Evolutionary conservation across 495 filamentous ascomycete genomes (phyloP).

Genomic region (Amniculicola lignicola): DNA sequence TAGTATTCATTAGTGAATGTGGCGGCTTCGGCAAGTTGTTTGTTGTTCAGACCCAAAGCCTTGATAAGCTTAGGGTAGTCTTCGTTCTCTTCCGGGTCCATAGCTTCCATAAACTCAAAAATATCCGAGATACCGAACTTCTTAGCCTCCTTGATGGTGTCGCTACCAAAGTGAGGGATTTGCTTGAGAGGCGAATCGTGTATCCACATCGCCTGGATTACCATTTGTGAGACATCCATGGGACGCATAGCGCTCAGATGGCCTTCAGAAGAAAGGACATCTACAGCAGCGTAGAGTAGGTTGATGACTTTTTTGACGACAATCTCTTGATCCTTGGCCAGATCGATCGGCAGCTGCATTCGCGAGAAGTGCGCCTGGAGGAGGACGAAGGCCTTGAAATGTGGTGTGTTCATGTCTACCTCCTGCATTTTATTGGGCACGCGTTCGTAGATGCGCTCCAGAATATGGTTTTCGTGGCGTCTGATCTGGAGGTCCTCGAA

Average conservation of each 20-base stretch:
- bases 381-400: slow-evolving; percentile 96
- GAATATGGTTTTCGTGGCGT: slow-evolving; percentile 83
- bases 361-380: slow-evolving; percentile 96
- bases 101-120: slow-evolving; percentile 97
- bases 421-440: slow-evolving; percentile 92
- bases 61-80: slow-evolving; percentile 72
- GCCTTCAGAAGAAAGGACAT: slow-evolving; percentile 93
- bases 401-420: slow-evolving; percentile 82
- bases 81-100: slow-evolving; percentile 88
- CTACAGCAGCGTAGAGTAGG: slow-evolving; percentile 85
- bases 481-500: slow-evolving; percentile 95
- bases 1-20: slow-evolving; percentile 96
- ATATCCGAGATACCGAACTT: slow-evolving; percentile 83
- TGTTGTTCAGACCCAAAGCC: slow-evolving; percentile 71
- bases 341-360: slow-evolving; percentile 91
- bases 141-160: slow-evolving; percentile 78
- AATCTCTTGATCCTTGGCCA: slow-evolving; percentile 94
- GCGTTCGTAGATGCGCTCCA: slow-evolving; percentile 90
- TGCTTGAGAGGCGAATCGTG: slow-evolving; percentile 95
- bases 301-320: slow-evolving; percentile 83
- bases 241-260: slow-evolving; percentile 95
- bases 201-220: slow-evolving; percentile 99
- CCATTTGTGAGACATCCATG: slow-evolving; percentile 99
- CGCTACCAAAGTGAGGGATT: slow-evolving; percentile 88
- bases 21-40: slow-evolving; percentile 82